Base-by-base conservation (phyloP, 345 rosid genomes). In the Populus alba region DNA sequence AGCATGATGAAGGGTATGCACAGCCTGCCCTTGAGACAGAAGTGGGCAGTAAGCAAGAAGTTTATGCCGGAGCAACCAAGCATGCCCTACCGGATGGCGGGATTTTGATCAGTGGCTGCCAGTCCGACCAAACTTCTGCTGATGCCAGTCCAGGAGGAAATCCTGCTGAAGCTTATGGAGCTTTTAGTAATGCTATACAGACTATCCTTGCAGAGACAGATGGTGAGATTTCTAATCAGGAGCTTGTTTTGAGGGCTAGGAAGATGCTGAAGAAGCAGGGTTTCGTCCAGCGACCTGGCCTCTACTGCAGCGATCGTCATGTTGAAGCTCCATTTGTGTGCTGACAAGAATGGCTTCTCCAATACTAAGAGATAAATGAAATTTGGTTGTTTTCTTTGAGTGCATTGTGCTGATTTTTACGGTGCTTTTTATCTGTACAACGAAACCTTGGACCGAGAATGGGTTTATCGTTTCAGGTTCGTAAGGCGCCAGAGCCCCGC, bases 101-200 rank as follows among this genome's bases (percentile, higher is more conserved):
- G 67, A 87, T 96, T 87, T 84, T 96, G 80, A 86, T 96, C 68
- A 96, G 99, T 2, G 98, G 98, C 53, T 95, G 98, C 75, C 98
- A 95, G 82, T 89, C 90, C 23, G 85, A 93, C 85, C 98, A 96
- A 86, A 92, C 97, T 65, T 96, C 99, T 11, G 99, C 99, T 0
- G 99, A 96, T 66, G 99, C 99, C 9, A 90, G 89, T 76, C 99
- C 99, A 33, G 79, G 88, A 0, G 98, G 97, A 57, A 85, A 85
- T 37, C 57, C 97, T 29, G 66, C 73, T 2, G 89, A 84, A 80
- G 92, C 99, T 59, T 94, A 94, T 76, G 99, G 99, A 77, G 99
- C 99, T 31, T 89, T 94, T 68, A 96, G 99, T 90, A 96, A 96
- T 68, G 95, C 93, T 15, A 88, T 96, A 75, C 99, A 96, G 91